Evolutionary conservation across 1,139 yeast genomes (phyloP), one percentile per base, ranked within the genome.

Genomic region (Taphrina confusa): DNA sequence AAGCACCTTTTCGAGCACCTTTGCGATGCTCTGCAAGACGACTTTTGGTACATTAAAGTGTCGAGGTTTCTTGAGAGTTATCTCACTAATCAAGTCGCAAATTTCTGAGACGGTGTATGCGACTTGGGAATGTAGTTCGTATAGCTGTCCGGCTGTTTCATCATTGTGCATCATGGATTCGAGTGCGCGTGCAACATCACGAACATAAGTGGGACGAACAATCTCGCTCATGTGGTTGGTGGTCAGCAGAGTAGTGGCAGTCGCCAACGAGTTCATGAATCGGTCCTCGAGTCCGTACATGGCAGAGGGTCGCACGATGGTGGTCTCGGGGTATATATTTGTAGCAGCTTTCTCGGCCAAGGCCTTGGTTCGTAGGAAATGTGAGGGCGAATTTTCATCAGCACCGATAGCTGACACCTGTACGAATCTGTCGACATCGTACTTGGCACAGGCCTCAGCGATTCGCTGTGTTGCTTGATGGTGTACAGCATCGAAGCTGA

Each of bases 391-490:
- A 62, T 81, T 74, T 44, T 84, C 82, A 70, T 85, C 77, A 58
- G 95, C 96, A 70, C 84, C 85, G 75, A 85, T 85, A 31, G 90
- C 80, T 40, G 95, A 87, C 30, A 88, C 90, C 70, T 88, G 95
- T 63, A 88, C 77, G 65, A 80, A 80, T 68, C 96, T 78, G 51
- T 94, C 83, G 60, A 86, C 90, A 44, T 85, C 85, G 65, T 83
- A 84, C 66, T 85, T 85, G 69, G 81, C 82, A 57, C 81, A 81
- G 2, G 91, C 88, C 67, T 82, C 80, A 16, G 91, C 89, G 67
- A 88, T 84, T 72, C 96, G 80, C 72, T 82, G 82, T 40, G 95
- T 80, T 49, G 85, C 83, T 67, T 84, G 95, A 64, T 88, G 84
- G 72, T 88, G 87, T 64, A 87, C 84, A 70, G 88, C 95, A 46